Conservation (phyloP, 208 protist genomes). For the Trypanosoma cruzi region DNA sequence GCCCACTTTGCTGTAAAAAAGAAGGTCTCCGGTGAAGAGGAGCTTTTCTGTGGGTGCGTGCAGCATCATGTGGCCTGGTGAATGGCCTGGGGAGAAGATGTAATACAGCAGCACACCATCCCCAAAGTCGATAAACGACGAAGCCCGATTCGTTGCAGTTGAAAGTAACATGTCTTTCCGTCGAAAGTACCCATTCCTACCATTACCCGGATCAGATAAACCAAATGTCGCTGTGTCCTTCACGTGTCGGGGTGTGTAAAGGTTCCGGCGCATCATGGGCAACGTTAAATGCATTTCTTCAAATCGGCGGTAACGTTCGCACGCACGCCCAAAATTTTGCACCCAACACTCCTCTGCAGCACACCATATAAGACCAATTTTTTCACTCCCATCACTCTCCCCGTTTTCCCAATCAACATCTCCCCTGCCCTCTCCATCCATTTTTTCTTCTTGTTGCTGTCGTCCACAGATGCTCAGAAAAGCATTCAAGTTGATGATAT, state of each 20-base stretch:
- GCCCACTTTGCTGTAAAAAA: conserved; percentile 86
- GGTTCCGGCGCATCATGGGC: conserved; percentile 62
- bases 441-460: conserved; percentile 6
- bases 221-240: not conserved
- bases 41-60: conserved; percentile 78
- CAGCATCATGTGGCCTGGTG: conserved; percentile 90
- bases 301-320: conserved; percentile 72
- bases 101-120: conserved; percentile 75
- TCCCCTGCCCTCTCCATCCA: conserved; percentile 31
- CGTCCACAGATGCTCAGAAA: conserved; percentile 66
- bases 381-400: conserved; percentile 15
- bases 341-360: conserved; percentile 82
- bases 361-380: conserved; percentile 79
- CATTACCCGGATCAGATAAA: not conserved
- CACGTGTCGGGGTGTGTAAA: conserved; percentile 47
- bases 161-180: conserved; percentile 73
- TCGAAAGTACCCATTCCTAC: conserved; percentile 36
- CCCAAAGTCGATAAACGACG: conserved; percentile 85
- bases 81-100: conserved; percentile 89
- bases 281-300: conserved; percentile 69
- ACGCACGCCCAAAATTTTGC: conserved; percentile 70
- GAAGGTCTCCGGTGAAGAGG: conserved; percentile 85
- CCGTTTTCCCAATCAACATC: not conserved
- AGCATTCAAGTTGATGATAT: conserved; percentile 81
- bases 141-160: conserved; percentile 76